Evolutionary conservation across 768 basidiomycete species (phyloP).

Genomic region (Steccherinum ochraceum): DNA sequence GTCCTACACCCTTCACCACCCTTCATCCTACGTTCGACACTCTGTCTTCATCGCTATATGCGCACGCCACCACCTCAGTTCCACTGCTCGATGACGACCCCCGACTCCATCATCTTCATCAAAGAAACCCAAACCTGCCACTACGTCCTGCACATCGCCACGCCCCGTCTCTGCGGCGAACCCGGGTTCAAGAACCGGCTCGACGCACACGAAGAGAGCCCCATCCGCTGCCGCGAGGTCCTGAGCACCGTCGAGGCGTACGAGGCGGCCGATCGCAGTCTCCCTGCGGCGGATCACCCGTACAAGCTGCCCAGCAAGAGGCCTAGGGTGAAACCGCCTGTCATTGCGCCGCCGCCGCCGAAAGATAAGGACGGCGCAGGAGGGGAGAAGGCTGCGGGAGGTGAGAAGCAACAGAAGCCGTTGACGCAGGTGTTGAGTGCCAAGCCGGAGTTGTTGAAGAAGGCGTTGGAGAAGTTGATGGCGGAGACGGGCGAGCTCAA

Average conservation of each 20-base stretch:
- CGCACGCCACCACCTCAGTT: slow-evolving; percentile 43
- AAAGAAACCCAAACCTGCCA: slow-evolving; percentile 93
- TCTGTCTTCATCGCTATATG: background rate
- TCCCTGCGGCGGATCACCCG: slow-evolving; percentile 52
- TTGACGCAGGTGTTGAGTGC: background rate
- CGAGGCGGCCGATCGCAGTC: slow-evolving; percentile 19
- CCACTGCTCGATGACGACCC: slow-evolving; percentile 93
- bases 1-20: background rate
- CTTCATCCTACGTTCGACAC: slow-evolving; percentile 8
- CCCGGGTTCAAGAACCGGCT: slow-evolving; percentile 83
- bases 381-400: background rate
- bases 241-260: slow-evolving; percentile 27
- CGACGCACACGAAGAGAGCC: slow-evolving; percentile 58
- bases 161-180: slow-evolving; percentile 88
- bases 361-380: background rate
- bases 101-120: slow-evolving; percentile 84
- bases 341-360: slow-evolving; percentile 34
- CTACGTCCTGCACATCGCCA: slow-evolving; percentile 91
- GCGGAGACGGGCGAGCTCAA: slow-evolving; percentile 8
- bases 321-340: slow-evolving; percentile 27
- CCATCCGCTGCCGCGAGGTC: slow-evolving; percentile 77
- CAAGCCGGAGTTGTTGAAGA: slow-evolving; percentile 10
- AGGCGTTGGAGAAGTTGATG: slow-evolving; percentile 18
- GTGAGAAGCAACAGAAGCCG: background rate
- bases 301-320: slow-evolving; percentile 38